Evolutionary conservation across 441 rosid genomes (phyloP).

Genomic region (Macaranga tanarius): DNA sequence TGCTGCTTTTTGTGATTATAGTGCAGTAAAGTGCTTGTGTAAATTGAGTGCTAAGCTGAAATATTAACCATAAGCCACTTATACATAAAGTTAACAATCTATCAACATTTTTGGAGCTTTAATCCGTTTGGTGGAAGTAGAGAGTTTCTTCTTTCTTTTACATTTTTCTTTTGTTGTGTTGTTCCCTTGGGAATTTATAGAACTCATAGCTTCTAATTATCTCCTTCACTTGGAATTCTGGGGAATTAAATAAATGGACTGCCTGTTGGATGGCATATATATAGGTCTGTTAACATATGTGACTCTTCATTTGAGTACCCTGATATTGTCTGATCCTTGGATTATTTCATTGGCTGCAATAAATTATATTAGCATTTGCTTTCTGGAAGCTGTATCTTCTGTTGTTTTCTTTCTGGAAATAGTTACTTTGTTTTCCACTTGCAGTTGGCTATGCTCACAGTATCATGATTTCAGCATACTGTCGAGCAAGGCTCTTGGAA

Average conservation of each 20-base stretch:
- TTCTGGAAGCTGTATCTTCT: slow-evolving; percentile 10
- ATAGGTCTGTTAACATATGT: neutral
- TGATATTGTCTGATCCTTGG: slow-evolving; percentile 4
- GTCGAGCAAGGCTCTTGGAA: slow-evolving; percentile 60
- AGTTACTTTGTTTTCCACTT: slow-evolving; percentile 21
- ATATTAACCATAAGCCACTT: too few relatives aligned
- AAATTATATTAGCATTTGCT: neutral
- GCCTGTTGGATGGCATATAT: neutral
- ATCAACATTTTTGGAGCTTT: neutral
- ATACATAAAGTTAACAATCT: neutral
- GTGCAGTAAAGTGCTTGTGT: slow-evolving; percentile 5
- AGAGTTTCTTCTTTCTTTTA: neutral
- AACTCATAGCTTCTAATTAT: neutral
- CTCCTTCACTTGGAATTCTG: neutral
- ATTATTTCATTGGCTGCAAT: neutral
- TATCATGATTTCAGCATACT: slow-evolving; percentile 85
- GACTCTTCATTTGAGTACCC: slow-evolving; percentile 7
- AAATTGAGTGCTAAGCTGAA: neutral
- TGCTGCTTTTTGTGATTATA: neutral
- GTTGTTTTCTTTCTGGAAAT: slow-evolving; percentile 14
- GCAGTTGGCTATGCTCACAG: slow-evolving; percentile 91
- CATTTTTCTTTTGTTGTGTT: neutral
- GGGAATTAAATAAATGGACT: neutral
- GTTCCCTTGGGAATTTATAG: neutral
- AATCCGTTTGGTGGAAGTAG: neutral